Conservation (phyloP, 768 basidiomycete genomes). For the Melanogaster broomeanus region DNA sequence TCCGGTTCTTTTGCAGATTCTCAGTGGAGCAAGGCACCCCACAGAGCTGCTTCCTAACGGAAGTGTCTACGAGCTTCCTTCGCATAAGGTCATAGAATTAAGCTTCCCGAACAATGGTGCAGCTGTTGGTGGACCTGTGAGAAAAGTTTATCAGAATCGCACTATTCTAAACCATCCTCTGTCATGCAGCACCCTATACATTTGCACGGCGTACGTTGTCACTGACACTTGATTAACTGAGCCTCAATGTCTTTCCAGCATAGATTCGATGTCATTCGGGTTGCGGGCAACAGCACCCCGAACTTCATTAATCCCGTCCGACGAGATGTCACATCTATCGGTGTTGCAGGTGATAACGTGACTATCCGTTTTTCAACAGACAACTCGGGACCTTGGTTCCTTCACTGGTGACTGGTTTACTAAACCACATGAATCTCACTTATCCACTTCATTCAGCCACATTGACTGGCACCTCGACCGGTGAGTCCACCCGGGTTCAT, state of each 20-base stretch:
- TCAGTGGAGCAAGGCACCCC: conserved; percentile 51
- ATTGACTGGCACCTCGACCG: conserved; percentile 31
- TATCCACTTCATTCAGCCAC: conserved; percentile 14
- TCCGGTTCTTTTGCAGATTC: conserved; percentile 60
- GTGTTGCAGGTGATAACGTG: conserved; percentile 41
- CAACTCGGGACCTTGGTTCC: conserved; percentile 66
- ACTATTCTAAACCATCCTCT: background rate
- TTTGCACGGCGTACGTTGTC: conserved; percentile 39
- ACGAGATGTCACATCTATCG: conserved; percentile 36
- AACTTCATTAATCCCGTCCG: conserved; percentile 41
- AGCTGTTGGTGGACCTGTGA: conserved; percentile 29
- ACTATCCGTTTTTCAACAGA: conserved; percentile 63
- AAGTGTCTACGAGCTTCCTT: conserved; percentile 46
- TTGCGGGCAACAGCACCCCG: conserved; percentile 23
- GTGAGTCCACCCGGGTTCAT: conserved; percentile 11
- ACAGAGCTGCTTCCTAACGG: conserved; percentile 50
- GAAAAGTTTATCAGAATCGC: conserved; percentile 8
- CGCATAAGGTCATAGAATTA: conserved; percentile 48
- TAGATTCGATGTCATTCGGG: conserved; percentile 37
- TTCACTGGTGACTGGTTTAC: conserved; percentile 38
- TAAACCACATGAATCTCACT: background rate
- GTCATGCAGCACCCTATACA: conserved; percentile 40
- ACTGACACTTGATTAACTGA: background rate
- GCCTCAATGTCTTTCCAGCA: conserved; percentile 24
- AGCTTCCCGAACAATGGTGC: conserved; percentile 39